Conservation (phyloP, 306 rosid species). For the Abrus precatorius region DNA sequence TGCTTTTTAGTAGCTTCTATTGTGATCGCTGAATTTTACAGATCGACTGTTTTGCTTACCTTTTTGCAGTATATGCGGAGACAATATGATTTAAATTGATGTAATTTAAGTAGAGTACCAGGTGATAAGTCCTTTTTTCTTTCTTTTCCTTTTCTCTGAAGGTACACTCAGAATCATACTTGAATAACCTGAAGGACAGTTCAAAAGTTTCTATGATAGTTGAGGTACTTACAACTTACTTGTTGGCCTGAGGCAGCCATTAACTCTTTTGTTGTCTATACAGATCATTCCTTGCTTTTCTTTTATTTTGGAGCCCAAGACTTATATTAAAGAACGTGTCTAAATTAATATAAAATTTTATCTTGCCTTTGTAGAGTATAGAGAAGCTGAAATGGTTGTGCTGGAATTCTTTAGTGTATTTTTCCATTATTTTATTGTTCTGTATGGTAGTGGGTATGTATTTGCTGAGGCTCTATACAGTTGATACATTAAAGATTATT, state of each 20-base stretch:
- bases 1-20: conserved; percentile 6
- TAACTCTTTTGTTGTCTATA: conserved; percentile 9
- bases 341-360: not conserved
- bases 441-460: conserved; percentile 4
- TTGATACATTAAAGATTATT: conserved; percentile 23
- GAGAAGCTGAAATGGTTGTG: conserved; percentile 28
- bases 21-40: conserved; percentile 21
- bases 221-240: conserved; percentile 64
- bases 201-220: conserved; percentile 77
- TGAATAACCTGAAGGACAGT: conserved; percentile 78
- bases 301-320: not conserved
- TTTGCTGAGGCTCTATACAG: conserved; percentile 37
- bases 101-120: conserved; percentile 16
- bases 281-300: conserved; percentile 13
- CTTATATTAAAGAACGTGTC: conserved; percentile 20
- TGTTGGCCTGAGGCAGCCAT: conserved; percentile 21
- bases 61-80: not conserved
- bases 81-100: conserved; percentile 30
- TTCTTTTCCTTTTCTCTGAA: conserved; percentile 50
- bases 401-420: conserved; percentile 25
- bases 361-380: conserved; percentile 9
- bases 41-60: conserved; percentile 21
- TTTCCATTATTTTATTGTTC: conserved; percentile 38
- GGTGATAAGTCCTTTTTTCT: conserved; percentile 29
- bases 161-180: conserved; percentile 89